Base-by-base conservation (phyloP, 768 basidiomycete species). In the Termitomyces sp. region DNA sequence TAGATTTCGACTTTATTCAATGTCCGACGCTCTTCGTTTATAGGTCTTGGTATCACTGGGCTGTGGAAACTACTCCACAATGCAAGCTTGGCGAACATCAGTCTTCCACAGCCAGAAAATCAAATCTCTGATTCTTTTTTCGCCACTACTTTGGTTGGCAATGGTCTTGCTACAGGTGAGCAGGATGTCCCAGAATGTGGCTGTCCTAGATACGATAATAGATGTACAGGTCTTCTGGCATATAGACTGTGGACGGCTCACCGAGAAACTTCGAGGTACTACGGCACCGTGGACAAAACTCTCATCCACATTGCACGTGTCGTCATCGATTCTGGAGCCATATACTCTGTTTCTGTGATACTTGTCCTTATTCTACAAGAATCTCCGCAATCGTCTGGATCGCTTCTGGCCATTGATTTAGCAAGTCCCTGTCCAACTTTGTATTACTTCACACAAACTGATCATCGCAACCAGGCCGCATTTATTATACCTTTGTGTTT, bases 401-500 rank as follows among this genome's bases (percentile, higher is more conserved):
- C 45, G 14, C 14, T 46, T 46, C 45, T 46, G 3, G 45, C 26
- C 14, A 26, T 46, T 46, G 45, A 7, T 16, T 46, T 46, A 16
- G 24, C 26, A 46, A 22, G 24, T 24, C 1, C 0, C 22, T 24
- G 44, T 14, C 13, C 13, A 14, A 14, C 6, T 45, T 45, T 0
- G 26, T 3, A 6, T 45, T 12, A 13, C 12, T 20, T 6, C 6
- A 24, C 13, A 1, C 24, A 14, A 13, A 45, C 44, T 45, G 44
- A 45, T 14, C 14, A 43, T 6, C 12, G 4, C 38, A 12, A 8
- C 14, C 2, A 59, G 58, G 20, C 28, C 9, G 18, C 24, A 6
- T 54, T 54, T 22, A 51, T 54, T 6, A 59, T 59, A 43, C 32
- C 58, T 12, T 10, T 55, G 4, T 59, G 58, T 6, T 59, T 59